Conservation (phyloP, 176 grass and related monocot genomes). For the Melocanna baccifera region DNA sequence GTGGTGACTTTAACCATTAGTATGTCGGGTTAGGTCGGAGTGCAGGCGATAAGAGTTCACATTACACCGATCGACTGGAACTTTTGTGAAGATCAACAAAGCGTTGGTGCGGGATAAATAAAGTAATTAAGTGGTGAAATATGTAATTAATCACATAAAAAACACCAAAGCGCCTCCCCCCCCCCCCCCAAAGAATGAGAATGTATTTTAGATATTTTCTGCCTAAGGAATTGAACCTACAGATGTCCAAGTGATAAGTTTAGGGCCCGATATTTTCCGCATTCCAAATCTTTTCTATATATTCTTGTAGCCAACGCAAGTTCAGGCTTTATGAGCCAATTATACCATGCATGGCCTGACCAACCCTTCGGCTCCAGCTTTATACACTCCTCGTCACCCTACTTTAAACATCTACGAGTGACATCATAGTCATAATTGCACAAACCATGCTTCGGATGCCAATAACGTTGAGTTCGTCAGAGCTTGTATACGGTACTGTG, state of each 20-base stretch:
- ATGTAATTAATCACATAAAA: neutral
- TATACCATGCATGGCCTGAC: conserved; percentile 31
- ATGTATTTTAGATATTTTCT: neutral
- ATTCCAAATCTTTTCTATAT: conserved; percentile 7
- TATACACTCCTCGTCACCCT: conserved; percentile 16
- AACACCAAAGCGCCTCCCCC: neutral
- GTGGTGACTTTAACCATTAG: neutral
- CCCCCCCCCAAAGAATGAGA: neutral
- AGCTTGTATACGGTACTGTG: conserved; percentile 14
- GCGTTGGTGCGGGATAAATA: neutral
- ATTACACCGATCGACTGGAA: neutral
- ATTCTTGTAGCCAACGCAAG: conserved; percentile 42
- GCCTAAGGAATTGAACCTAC: too few species aligned
- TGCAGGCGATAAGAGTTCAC: neutral
- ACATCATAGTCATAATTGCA: conserved; percentile 41
- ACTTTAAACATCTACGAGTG: conserved; percentile 41
- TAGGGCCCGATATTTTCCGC: neutral
- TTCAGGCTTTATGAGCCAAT: conserved; percentile 46
- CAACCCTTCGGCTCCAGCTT: conserved; percentile 41
- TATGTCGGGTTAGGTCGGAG: neutral
- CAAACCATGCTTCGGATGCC: conserved; percentile 34
- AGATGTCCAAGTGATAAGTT: neutral
- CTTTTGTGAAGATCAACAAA: neutral
- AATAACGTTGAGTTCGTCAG: conserved; percentile 23
- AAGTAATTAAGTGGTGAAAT: neutral